Conservation (phyloP, 306 rosid genomes). For the Quercus suber region DNA sequence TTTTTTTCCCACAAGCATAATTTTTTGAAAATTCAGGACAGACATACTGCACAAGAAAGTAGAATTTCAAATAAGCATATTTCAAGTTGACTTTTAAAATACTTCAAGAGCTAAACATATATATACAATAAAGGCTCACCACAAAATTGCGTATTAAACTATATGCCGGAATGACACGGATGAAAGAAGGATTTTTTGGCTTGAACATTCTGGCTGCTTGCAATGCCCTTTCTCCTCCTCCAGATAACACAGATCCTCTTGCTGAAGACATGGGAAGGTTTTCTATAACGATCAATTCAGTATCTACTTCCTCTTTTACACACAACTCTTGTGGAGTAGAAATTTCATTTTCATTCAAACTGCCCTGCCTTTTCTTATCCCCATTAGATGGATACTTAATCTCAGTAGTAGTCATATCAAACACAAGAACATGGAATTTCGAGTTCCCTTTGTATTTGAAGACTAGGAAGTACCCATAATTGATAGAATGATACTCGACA, state of each 20-base stretch:
- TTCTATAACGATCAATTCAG: background rate
- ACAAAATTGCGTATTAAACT: background rate
- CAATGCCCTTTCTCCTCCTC: no score
- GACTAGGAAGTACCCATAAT: no score
- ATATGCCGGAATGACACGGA: background rate
- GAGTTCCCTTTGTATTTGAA: no score
- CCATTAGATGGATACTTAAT: no score
- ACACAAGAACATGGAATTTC: no score
- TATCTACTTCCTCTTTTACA: background rate
- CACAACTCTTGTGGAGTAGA: background rate
- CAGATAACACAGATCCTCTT: background rate
- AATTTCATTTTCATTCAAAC: background rate
- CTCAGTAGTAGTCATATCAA: no score
- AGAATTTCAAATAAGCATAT: background rate
- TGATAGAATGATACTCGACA: background rate
- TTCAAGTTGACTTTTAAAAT: background rate
- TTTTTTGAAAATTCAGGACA: background rate
- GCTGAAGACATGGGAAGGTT: background rate
- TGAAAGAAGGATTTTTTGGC: background rate
- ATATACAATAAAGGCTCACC: conserved; percentile 14
- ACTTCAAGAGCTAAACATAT: background rate
- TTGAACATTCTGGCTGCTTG: no score
- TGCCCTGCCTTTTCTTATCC: no score
- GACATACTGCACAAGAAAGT: background rate
- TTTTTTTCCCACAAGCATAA: background rate